A percentile compares a stretch with the other conserved stretches of the same genome.
Evolutionary conservation across 116 monocot genomes (phyloP).

Genomic region (Cymodocea nodosa): DNA sequence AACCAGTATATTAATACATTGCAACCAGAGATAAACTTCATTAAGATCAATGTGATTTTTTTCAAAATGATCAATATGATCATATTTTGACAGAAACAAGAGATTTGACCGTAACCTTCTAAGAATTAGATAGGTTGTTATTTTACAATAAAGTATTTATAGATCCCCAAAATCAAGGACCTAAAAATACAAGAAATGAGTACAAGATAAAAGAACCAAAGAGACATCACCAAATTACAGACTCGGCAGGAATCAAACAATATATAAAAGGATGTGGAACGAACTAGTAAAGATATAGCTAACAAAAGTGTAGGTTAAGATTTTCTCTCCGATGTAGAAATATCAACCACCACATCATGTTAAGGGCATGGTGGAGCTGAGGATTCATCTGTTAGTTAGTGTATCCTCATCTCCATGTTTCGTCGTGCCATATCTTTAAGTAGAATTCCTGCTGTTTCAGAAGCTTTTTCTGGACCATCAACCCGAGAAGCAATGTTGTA

Average conservation of each 20-base stretch:
- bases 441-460: slow-evolving; percentile 44
- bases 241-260: background rate
- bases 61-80: too few relatives aligned
- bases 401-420: slow-evolving; percentile 35
- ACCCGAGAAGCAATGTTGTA: slow-evolving; percentile 34
- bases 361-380: background rate
- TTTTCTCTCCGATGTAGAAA: background rate
- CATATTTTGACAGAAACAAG: too few relatives aligned
- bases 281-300: too few relatives aligned
- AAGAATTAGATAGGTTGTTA: too few relatives aligned
- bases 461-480: slow-evolving; percentile 35
- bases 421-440: slow-evolving; percentile 42
- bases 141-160: too few relatives aligned
- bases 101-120: too few relatives aligned
- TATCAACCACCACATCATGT: background rate
- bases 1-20: too few relatives aligned
- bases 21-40: too few relatives aligned
- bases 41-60: too few relatives aligned
- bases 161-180: background rate
- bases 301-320: background rate
- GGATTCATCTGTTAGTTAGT: slow-evolving; percentile 21
- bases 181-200: background rate
- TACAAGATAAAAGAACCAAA: background rate
- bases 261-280: background rate
- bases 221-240: background rate